phyloP scores from a whole-genome alignment of 140 eudicot species.

The Flaveria floridana region DNA sequence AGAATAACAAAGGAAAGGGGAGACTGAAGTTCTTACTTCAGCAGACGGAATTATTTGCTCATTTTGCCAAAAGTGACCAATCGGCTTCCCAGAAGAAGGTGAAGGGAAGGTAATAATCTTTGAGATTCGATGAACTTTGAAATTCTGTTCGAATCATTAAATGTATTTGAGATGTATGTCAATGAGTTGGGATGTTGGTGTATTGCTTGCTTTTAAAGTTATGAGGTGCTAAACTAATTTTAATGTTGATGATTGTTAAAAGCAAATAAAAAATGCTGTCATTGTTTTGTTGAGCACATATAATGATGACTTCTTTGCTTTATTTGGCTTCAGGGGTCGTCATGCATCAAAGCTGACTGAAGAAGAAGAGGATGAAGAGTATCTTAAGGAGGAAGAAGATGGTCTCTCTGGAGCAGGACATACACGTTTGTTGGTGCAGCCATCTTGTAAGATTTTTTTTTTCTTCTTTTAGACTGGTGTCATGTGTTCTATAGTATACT shows the following conservation, averaged over 20 bases:
- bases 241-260: background rate
- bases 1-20: slow-evolving; percentile 93
- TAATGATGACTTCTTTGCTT: slow-evolving; percentile 16
- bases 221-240: background rate
- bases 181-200: background rate
- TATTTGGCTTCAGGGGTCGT: slow-evolving; percentile 67
- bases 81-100: slow-evolving; percentile 72
- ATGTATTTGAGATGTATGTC: background rate
- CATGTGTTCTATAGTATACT: background rate
- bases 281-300: background rate
- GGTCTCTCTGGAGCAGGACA: slow-evolving; percentile 78
- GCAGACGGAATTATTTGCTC: slow-evolving; percentile 95
- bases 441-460: slow-evolving; percentile 67
- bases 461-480: background rate
- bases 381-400: slow-evolving; percentile 93
- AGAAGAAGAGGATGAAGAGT: slow-evolving; percentile 96
- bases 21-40: slow-evolving; percentile 81
- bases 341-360: slow-evolving; percentile 98
- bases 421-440: slow-evolving; percentile 85
- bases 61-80: slow-evolving; percentile 86
- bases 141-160: background rate
- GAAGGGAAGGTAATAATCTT: slow-evolving; percentile 65
- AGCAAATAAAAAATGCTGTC: slow-evolving; percentile 10
- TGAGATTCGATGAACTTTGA: background rate
- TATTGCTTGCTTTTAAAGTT: slow-evolving; percentile 3